Evolutionary conservation across 2,329 filamentous ascomycete genomes (phyloP).

Genomic region (Magnaporthiopsis incrustans): DNA sequence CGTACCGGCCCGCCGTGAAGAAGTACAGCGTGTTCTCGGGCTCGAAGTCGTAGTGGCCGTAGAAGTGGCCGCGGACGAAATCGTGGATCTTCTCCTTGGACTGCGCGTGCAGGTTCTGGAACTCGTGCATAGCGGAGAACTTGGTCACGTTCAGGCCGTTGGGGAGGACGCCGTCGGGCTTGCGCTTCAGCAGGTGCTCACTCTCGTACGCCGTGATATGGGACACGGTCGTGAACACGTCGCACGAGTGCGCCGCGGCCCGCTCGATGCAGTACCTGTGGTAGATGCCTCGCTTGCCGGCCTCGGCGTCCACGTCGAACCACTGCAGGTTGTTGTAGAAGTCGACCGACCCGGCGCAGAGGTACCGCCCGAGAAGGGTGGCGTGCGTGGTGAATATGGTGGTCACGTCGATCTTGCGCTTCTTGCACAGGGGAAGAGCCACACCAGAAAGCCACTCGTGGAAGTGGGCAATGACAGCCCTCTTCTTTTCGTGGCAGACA

Average conservation of each 20-base stretch:
- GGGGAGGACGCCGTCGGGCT: conserved; percentile 91
- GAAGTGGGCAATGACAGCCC: conserved; percentile 94
- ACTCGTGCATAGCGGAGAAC: conserved; percentile 96
- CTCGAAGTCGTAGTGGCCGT: conserved; percentile 95
- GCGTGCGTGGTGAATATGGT: conserved; percentile 99
- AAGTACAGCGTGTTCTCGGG: conserved; percentile 95
- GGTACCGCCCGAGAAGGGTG: conserved; percentile 87
- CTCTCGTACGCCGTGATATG: conserved; percentile 98
- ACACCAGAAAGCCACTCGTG: conserved; percentile 98
- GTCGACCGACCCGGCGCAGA: conserved; percentile 94
- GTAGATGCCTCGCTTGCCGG: conserved; percentile 96
- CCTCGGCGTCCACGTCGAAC: conserved; percentile 94
- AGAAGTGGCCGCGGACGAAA: conserved; percentile 96
- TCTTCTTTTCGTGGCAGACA: conserved; percentile 84
- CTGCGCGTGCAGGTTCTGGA: conserved; percentile 95
- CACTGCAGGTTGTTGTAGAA: conserved; percentile 98
- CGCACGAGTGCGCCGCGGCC: conserved; percentile 80
- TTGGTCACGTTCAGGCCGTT: conserved; percentile 98
- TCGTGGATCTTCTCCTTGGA: conserved; percentile 98
- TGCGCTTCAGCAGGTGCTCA: conserved; percentile 93
- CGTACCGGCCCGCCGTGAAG: conserved; percentile 94
- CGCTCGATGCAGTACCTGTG: conserved; percentile 98
- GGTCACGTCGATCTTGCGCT: conserved; percentile 88
- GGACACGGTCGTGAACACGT: conserved; percentile 97
- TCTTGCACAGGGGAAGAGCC: conserved; percentile 83